Percentiles rank a stretch among this genome's conserved stretches.
These are phyloP conservation scores for Plasmodium yoelii DNA, from an alignment of 169 alveolate species.

Conservation along the genomic window DNA sequence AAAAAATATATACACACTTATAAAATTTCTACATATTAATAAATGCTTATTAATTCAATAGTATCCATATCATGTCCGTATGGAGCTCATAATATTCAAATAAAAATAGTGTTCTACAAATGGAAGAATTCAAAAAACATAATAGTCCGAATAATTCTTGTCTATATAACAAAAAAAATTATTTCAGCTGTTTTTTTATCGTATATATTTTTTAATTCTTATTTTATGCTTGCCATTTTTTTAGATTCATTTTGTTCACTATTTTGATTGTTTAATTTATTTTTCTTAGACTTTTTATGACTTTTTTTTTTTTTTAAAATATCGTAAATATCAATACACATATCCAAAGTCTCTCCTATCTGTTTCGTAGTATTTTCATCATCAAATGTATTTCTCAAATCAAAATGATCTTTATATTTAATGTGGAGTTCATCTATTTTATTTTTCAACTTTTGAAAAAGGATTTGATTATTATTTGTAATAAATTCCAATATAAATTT, in stretches of 20 bases:
- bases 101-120: no score
- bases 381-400: slow-evolving; percentile 67
- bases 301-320: slow-evolving; percentile 3
- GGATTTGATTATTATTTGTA: slow-evolving; percentile 71
- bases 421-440: slow-evolving; percentile 55
- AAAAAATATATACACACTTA: no score
- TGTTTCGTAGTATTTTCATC: slow-evolving; percentile 71
- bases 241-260: slow-evolving; percentile 12
- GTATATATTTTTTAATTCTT: slow-evolving; percentile 7
- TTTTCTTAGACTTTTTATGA: slow-evolving; percentile 6
- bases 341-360: slow-evolving; percentile 62
- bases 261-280: slow-evolving; percentile 32
- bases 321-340: slow-evolving; percentile 54
- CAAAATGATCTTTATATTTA: slow-evolving; percentile 46
- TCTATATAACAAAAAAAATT: no score
- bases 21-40: no score
- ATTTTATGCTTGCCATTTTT: slow-evolving; percentile 36
- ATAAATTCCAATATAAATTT: slow-evolving; percentile 54
- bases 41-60: no score
- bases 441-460: slow-evolving; percentile 63
- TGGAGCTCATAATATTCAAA: no score
- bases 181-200: background rate
- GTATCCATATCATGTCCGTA: no score
- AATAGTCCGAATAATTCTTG: no score
- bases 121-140: no score